Evolutionary conservation across 768 basidiomycete genomes (phyloP).

Genomic region (Zangia roseola): DNA sequence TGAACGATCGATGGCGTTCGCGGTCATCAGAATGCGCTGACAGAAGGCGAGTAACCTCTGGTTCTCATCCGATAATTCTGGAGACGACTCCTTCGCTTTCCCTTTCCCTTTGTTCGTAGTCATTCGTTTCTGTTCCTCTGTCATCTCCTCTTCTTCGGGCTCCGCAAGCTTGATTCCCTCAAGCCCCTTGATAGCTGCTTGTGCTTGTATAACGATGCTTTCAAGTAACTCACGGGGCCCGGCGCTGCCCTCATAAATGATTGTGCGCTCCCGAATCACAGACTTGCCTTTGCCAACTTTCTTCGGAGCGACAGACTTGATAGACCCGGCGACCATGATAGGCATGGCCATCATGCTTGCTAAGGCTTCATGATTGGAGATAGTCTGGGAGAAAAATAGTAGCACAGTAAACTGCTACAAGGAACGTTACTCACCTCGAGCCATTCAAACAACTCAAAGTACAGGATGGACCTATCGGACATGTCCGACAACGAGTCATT

Average conservation of each 20-base stretch:
- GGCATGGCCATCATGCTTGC: constrained; percentile 98
- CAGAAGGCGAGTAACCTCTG: constrained; percentile 79
- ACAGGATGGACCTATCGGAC: constrained; percentile 82
- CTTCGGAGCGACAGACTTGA: constrained; percentile 62
- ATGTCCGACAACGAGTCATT: constrained; percentile 95
- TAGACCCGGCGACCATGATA: constrained; percentile 79
- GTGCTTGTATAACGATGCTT: constrained; percentile 88
- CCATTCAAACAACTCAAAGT: constrained; percentile 91
- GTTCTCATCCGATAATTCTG: constrained; percentile 66
- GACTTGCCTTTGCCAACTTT: constrained; percentile 44
- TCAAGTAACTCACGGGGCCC: constrained; percentile 91
- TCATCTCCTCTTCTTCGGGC: constrained; percentile 60
- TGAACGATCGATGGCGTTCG: constrained; percentile 83
- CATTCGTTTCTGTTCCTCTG: constrained; percentile 89
- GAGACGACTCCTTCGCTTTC: constrained; percentile 47
- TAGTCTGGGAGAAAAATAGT: constrained; percentile 53
- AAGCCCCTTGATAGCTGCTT: constrained; percentile 86
- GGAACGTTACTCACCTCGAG: constrained; percentile 59
- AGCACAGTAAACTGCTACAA: neutral
- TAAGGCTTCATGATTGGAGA: constrained; percentile 89
- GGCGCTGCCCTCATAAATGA: constrained; percentile 87
- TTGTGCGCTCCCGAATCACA: constrained; percentile 72
- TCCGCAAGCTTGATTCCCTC: constrained; percentile 59
- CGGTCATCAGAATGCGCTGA: constrained; percentile 78
- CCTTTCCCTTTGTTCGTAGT: constrained; percentile 65